A percentile compares a stretch with the other conserved stretches of the same genome.
phyloP scores from a whole-genome alignment of 2,329 filamentous ascomycete species.

The Coniochaeta ligniaria region DNA sequence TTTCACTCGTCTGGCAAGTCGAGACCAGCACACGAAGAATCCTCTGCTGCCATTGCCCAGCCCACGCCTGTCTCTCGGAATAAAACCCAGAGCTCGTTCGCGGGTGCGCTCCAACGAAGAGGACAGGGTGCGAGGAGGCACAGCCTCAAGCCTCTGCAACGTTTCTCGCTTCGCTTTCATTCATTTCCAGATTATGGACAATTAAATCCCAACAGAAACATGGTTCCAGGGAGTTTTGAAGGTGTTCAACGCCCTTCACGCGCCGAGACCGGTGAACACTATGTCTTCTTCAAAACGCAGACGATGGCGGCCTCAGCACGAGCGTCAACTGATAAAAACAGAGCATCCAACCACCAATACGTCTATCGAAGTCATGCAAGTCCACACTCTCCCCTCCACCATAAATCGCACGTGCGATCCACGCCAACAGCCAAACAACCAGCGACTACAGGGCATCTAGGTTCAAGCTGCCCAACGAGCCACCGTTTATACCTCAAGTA shows the following conservation, averaged over 20 bases:
- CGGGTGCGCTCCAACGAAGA: neutral
- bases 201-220: neutral
- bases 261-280: neutral
- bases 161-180: neutral
- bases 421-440: too few species aligned
- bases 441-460: too few species aligned
- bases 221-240: neutral
- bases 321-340: neutral
- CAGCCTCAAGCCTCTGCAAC: neutral
- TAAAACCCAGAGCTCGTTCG: neutral
- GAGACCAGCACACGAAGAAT: neutral
- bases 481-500: too few species aligned
- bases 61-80: neutral
- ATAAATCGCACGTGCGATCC: too few species aligned
- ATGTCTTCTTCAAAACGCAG: neutral
- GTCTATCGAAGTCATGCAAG: too few species aligned
- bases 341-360: too few species aligned
- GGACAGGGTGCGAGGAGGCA: neutral
- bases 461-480: too few species aligned
- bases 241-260: neutral
- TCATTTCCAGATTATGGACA: conserved; percentile 1
- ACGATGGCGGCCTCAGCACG: neutral
- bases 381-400: too few species aligned
- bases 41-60: neutral
- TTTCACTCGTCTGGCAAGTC: neutral